phyloP scores from a whole-genome alignment of 2,329 filamentous ascomycete species.

The Pseudonectria foliicola region DNA sequence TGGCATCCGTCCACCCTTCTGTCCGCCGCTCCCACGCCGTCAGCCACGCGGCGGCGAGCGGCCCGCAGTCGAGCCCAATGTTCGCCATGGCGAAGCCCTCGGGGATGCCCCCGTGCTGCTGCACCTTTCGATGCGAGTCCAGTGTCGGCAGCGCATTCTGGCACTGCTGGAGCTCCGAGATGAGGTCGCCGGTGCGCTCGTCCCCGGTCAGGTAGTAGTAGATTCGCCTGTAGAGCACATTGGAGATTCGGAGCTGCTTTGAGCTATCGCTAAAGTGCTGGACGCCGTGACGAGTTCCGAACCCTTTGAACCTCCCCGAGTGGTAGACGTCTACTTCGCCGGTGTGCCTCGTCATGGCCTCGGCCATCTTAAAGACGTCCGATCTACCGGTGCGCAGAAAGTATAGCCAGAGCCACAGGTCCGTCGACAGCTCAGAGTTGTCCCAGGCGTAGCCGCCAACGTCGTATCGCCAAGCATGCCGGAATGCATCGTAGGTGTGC shows the following conservation, averaged over 20 bases:
- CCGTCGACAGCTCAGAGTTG: constrained; percentile 55
- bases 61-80: constrained; percentile 13
- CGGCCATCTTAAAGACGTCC: constrained; percentile 51
- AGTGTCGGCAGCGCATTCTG: constrained; percentile 8
- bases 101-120: constrained; percentile 8
- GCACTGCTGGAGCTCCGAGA: constrained; percentile 7
- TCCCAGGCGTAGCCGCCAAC: constrained; percentile 59
- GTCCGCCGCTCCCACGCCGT: constrained; percentile 12
- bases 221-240: constrained; percentile 31
- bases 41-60: constrained; percentile 10
- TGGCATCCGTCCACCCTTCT: constrained; percentile 3
- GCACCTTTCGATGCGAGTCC: constrained; percentile 13
- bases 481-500: constrained; percentile 52
- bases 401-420: constrained; percentile 55
- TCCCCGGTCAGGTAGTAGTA: constrained; percentile 53
- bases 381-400: constrained; percentile 51
- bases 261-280: constrained; percentile 55
- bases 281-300: constrained; percentile 56
- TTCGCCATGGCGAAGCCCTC: constrained; percentile 12
- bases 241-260: constrained; percentile 51
- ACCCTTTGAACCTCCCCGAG: constrained; percentile 46
- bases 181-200: constrained; percentile 44
- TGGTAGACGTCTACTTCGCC: constrained; percentile 58
- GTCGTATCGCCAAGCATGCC: constrained; percentile 56
- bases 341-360: constrained; percentile 50